A percentile compares a stretch with the other conserved stretches of the same genome.
Evolutionary conservation across 345 rosid species (phyloP).

Genomic region (Cardiospermum halicacabum): DNA sequence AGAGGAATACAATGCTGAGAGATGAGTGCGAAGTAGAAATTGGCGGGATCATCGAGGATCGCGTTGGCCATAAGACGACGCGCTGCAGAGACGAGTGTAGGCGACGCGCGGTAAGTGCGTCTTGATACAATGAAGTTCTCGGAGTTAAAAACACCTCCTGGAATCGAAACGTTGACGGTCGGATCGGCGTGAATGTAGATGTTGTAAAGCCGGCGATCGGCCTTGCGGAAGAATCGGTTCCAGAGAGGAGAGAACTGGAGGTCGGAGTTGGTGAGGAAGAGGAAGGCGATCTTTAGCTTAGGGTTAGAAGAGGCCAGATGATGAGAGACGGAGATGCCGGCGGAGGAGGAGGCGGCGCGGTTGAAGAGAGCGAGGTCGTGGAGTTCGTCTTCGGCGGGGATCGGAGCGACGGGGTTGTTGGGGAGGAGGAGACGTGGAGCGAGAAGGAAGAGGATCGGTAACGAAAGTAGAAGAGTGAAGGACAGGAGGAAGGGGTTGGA

Average conservation of each 20-base stretch:
- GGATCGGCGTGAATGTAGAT: slow-evolving; percentile 93
- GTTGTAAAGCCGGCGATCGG: slow-evolving; percentile 44
- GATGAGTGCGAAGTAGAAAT: slow-evolving; percentile 71
- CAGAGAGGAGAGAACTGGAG: slow-evolving; percentile 81
- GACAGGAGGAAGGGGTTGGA: slow-evolving; percentile 47
- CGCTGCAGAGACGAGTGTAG: slow-evolving; percentile 87
- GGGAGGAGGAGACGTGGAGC: slow-evolving; percentile 50
- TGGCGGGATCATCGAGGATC: slow-evolving; percentile 83
- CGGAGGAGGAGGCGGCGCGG: slow-evolving; percentile 45
- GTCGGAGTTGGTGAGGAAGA: slow-evolving; percentile 89
- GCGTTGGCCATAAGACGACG: slow-evolving; percentile 88
- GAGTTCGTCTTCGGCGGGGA: slow-evolving; percentile 66
- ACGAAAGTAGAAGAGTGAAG: slow-evolving; percentile 43
- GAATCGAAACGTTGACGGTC: slow-evolving; percentile 45
- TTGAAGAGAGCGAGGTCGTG: slow-evolving; percentile 66
- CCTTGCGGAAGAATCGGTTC: slow-evolving; percentile 55
- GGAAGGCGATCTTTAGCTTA: slow-evolving; percentile 76
- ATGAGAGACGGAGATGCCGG: slow-evolving; percentile 49
- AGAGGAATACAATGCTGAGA: slow-evolving; percentile 88
- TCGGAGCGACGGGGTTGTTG: slow-evolving; percentile 30
- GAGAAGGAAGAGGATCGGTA: slow-evolving; percentile 38
- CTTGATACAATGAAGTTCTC: slow-evolving; percentile 49
- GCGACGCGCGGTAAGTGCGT: slow-evolving; percentile 76
- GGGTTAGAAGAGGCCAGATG: slow-evolving; percentile 54
- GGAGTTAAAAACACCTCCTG: slow-evolving; percentile 38